Evolutionary conservation across 2,329 filamentous ascomycete genomes (phyloP).

Genomic region (Amauroascus niger): DNA sequence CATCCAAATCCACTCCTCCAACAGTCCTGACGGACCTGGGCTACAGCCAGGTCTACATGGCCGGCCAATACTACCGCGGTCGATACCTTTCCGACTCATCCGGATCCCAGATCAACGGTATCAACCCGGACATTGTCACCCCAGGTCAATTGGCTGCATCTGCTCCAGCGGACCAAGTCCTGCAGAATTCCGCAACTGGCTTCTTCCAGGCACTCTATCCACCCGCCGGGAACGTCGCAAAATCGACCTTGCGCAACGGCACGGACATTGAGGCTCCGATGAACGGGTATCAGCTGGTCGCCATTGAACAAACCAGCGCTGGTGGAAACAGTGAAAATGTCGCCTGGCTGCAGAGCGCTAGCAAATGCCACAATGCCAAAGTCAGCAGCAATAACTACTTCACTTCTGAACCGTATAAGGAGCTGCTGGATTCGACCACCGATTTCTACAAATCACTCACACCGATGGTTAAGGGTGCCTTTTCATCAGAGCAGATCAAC

Average conservation of each 20-base stretch:
- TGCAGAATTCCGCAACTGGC: constrained; percentile 67
- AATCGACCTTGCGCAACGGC: constrained; percentile 62
- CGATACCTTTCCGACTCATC: constrained; percentile 61
- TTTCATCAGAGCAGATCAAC: constrained; percentile 40
- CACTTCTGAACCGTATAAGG: constrained; percentile 41
- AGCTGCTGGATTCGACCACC: constrained; percentile 40
- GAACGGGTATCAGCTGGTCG: constrained; percentile 74
- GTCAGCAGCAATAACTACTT: constrained; percentile 53
- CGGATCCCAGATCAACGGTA: constrained; percentile 51
- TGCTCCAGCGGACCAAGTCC: constrained; percentile 63
- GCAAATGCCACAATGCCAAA: constrained; percentile 46
- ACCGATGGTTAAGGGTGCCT: constrained; percentile 45
- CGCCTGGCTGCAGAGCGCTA: constrained; percentile 50
- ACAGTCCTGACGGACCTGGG: constrained; percentile 69
- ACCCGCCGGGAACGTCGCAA: constrained; percentile 50
- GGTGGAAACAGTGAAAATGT: constrained; percentile 52
- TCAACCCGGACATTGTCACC: constrained; percentile 58
- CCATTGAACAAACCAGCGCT: constrained; percentile 53
- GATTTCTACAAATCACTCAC: constrained; percentile 46
- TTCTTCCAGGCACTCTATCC: constrained; percentile 86
- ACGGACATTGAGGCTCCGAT: constrained; percentile 57
- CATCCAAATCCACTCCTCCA: constrained; percentile 62
- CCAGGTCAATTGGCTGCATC: constrained; percentile 61
- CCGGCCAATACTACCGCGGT: constrained; percentile 64
- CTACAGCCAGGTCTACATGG: constrained; percentile 61